Evolutionary conservation across 129 eudicot species (phyloP).

Genomic region (Lonicera japonica): DNA sequence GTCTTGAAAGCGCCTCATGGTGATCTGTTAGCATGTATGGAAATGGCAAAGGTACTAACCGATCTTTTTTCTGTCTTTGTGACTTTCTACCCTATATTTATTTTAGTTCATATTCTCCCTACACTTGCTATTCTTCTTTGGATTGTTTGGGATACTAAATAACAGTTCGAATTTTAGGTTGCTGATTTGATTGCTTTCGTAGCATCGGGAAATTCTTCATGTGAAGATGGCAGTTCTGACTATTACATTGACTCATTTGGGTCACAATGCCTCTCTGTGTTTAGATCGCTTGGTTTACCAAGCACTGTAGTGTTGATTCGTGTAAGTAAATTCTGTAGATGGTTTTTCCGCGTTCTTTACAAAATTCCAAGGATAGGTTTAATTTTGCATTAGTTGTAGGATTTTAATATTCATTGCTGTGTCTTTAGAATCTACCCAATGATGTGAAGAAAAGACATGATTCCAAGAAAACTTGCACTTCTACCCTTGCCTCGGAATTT

Average conservation of each 20-base stretch:
- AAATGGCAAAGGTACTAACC: slow-evolving; percentile 88
- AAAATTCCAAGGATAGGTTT: neutral
- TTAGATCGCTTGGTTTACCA: slow-evolving; percentile 83
- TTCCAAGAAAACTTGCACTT: slow-evolving; percentile 59
- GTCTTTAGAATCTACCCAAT: slow-evolving; percentile 63
- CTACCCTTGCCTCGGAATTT: slow-evolving; percentile 72
- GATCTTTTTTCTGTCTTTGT: slow-evolving; percentile 1
- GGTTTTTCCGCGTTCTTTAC: neutral
- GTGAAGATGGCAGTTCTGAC: slow-evolving; percentile 34
- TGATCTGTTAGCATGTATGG: slow-evolving; percentile 84
- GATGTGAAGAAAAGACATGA: slow-evolving; percentile 66
- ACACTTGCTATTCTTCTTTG: neutral
- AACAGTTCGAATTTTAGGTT: slow-evolving; percentile 36
- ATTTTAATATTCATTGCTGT: slow-evolving; percentile 1
- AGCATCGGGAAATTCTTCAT: slow-evolving; percentile 62
- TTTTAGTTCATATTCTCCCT: neutral
- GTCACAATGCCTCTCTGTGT: slow-evolving; percentile 86
- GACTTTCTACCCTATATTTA: neutral
- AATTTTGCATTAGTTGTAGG: slow-evolving; percentile 6
- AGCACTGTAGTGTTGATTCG: slow-evolving; percentile 76
- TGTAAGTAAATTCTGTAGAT: slow-evolving; percentile 38
- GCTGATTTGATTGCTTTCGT: slow-evolving; percentile 96
- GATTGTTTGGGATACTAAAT: neutral
- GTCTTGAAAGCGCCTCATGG: slow-evolving; percentile 94
- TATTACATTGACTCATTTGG: slow-evolving; percentile 84